Conservation (phyloP, 805 yeast genomes). For the Candida ponderosae region DNA sequence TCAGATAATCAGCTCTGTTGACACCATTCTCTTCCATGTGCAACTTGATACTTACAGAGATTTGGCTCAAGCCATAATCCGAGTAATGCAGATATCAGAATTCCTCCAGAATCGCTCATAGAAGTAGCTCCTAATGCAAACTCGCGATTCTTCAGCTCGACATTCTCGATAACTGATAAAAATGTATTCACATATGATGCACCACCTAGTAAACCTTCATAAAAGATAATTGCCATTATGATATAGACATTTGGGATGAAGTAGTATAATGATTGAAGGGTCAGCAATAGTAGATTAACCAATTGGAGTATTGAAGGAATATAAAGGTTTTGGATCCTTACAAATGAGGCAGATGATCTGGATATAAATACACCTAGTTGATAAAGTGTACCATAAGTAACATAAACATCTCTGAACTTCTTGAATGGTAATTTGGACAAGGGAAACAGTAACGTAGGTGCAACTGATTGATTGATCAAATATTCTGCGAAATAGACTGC, state of each 20-base stretch:
- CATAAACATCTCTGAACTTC: conserved; percentile 78
- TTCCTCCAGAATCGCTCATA: conserved; percentile 78
- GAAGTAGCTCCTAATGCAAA: conserved; percentile 81
- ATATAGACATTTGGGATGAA: conserved; percentile 53
- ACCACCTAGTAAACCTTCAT: conserved; percentile 91
- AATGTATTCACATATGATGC: conserved; percentile 86
- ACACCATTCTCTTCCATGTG: conserved; percentile 78
- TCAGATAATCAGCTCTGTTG: conserved; percentile 19
- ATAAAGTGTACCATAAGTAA: conserved; percentile 81
- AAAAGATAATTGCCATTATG: conserved; percentile 58
- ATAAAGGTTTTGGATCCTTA: conserved; percentile 53
- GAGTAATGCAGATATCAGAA: conserved; percentile 70
- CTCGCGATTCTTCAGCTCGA: conserved; percentile 48
- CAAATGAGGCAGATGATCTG: conserved; percentile 66
- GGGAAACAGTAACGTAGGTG: conserved; percentile 83
- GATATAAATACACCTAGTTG: conserved; percentile 92
- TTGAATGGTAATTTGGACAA: conserved; percentile 61
- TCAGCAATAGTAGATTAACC: conserved; percentile 48
- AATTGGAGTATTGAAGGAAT: conserved; percentile 60
- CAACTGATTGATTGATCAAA: conserved; percentile 81
- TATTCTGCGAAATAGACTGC: conserved; percentile 85
- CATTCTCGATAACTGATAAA: conserved; percentile 59
- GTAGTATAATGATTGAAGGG: conserved; percentile 58
- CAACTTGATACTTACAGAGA: conserved; percentile 65
- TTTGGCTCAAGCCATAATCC: conserved; percentile 69